phyloP scores from a whole-genome alignment of 345 rosid genomes.

The Erodium maritimum region DNA sequence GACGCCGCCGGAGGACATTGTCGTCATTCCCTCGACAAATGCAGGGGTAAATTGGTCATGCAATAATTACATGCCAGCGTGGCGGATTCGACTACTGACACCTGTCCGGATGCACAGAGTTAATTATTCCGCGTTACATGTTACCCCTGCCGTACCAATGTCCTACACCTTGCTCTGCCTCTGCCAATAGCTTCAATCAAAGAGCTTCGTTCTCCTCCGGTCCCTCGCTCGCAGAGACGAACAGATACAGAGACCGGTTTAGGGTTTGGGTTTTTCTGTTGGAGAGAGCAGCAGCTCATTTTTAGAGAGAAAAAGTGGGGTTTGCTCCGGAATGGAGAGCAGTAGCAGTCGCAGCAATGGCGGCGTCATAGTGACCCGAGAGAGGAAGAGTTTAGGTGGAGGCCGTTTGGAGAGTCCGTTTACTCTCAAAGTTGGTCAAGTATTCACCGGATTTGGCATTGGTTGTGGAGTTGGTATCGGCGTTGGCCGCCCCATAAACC shows the following conservation, averaged over 20 bases:
- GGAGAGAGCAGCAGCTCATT: background rate
- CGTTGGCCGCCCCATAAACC: constrained; percentile 60
- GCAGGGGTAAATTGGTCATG: too few relatives aligned
- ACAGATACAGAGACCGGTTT: background rate
- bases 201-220: background rate
- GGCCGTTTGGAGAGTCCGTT: constrained; percentile 91
- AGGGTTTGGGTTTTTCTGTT: background rate
- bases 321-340: constrained; percentile 22
- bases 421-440: constrained; percentile 78
- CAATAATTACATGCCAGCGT: too few relatives aligned
- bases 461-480: constrained; percentile 98
- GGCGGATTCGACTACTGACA: too few relatives aligned
- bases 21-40: too few relatives aligned
- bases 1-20: background rate
- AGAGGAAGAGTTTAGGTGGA: constrained; percentile 33
- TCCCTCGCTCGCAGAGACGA: background rate
- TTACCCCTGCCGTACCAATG: too few relatives aligned
- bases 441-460: constrained; percentile 86
- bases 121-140: too few relatives aligned
- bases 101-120: too few relatives aligned
- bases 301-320: background rate
- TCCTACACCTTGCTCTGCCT: too few relatives aligned
- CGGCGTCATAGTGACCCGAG: constrained; percentile 22
- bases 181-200: too few relatives aligned
- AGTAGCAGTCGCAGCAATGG: constrained; percentile 10